Conservation (phyloP, 768 basidiomycete genomes). For the Agrocybe pediades region DNA sequence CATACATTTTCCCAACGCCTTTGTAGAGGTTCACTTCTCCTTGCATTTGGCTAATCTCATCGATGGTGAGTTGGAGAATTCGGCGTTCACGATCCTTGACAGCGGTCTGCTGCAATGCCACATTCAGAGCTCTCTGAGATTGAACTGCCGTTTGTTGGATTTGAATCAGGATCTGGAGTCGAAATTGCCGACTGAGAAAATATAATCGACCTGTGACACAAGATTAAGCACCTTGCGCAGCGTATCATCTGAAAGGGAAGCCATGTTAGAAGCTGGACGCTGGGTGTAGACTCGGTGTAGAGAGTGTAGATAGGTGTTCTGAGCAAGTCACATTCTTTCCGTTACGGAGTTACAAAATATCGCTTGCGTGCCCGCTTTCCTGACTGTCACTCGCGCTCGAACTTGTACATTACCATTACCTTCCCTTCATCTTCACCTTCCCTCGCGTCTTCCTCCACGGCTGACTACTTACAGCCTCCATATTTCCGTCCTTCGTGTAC, state of each 20-base stretch:
- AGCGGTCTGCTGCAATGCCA: conserved; percentile 74
- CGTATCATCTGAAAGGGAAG: conserved; percentile 80
- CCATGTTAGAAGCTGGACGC: conserved; percentile 28
- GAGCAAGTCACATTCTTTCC: too few species aligned
- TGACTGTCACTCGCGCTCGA: not conserved
- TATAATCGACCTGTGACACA: not conserved
- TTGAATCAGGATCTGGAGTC: conserved; percentile 81
- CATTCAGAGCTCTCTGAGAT: conserved; percentile 76
- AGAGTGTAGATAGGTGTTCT: not conserved
- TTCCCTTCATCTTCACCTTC: not conserved
- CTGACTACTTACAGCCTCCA: not conserved
- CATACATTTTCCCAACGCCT: conserved; percentile 95
- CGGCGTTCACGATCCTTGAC: conserved; percentile 88
- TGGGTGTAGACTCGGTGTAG: not conserved
- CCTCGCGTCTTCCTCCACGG: not conserved
- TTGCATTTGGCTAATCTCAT: conserved; percentile 74
- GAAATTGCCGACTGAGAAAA: conserved; percentile 2
- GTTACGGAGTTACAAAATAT: conserved; percentile 33
- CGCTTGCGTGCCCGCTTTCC: conserved; percentile 9
- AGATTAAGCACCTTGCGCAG: conserved; percentile 62
- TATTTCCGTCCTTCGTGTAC: not conserved
- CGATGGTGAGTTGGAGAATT: conserved; percentile 86
- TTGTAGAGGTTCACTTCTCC: conserved; percentile 85
- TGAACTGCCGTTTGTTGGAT: conserved; percentile 90
- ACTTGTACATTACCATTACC: not conserved